phyloP scores from a whole-genome alignment of 495 filamentous ascomycete species.

The Trichoderma orchidacearum region DNA sequence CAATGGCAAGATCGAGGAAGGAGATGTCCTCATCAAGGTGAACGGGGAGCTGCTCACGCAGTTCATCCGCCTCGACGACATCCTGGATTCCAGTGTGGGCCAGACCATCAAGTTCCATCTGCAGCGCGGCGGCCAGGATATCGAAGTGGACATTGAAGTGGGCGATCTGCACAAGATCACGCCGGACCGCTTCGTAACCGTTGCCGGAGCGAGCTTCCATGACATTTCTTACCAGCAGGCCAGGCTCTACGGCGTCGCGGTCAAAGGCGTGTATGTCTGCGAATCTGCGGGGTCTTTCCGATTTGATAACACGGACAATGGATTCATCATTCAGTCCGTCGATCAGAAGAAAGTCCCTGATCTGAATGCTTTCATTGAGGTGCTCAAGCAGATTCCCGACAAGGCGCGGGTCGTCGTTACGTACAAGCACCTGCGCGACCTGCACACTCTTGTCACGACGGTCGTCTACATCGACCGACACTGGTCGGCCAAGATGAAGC shows the following conservation, averaged over 20 bases:
- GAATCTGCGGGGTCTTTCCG: constrained; percentile 92
- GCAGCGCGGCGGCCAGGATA: constrained; percentile 75
- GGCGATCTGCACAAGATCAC: constrained; percentile 91
- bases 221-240: constrained; percentile 93
- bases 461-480: constrained; percentile 90
- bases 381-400: constrained; percentile 81
- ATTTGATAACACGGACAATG: constrained; percentile 77
- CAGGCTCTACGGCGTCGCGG: constrained; percentile 80
- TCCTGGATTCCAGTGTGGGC: constrained; percentile 79
- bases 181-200: constrained; percentile 87
- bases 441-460: constrained; percentile 86
- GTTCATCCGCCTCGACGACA: constrained; percentile 86
- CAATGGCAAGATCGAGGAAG: constrained; percentile 74
- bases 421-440: constrained; percentile 87
- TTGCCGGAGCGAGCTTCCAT: constrained; percentile 88
- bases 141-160: constrained; percentile 74
- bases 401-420: constrained; percentile 82
- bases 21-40: constrained; percentile 89
- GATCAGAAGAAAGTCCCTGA: constrained; percentile 82
- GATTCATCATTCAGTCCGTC: constrained; percentile 82
- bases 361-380: constrained; percentile 78
- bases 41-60: constrained; percentile 90
- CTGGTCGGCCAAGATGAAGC: constrained; percentile 86
- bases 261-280: constrained; percentile 86
- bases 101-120: constrained; percentile 59